Conservation (phyloP, 1,284 basidiomycete genomes). For the Retiboletus flavoniger region DNA sequence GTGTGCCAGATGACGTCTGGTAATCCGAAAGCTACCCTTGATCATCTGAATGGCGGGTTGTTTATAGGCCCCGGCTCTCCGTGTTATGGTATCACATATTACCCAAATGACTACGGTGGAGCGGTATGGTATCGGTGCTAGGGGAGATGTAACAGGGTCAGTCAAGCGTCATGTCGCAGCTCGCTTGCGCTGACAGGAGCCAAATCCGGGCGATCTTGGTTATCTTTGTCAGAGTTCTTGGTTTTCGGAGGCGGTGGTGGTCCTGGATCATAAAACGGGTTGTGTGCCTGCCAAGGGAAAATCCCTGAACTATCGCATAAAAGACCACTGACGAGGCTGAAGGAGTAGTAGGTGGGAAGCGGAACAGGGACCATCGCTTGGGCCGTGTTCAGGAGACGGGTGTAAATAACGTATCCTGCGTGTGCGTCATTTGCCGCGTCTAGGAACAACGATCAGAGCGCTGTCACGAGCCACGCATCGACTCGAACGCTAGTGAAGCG, state of each 20-base stretch:
- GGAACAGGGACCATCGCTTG: slow-evolving; percentile 41
- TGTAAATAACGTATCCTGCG: slow-evolving; percentile 54
- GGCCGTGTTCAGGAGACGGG: slow-evolving; percentile 43
- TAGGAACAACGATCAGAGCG: slow-evolving; percentile 29
- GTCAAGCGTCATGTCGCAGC: neutral
- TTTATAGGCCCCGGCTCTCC: neutral
- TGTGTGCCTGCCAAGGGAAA: slow-evolving; percentile 51
- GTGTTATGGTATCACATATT: neutral
- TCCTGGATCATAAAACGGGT: slow-evolving; percentile 69
- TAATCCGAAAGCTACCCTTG: neutral
- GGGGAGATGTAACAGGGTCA: neutral
- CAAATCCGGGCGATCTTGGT: neutral
- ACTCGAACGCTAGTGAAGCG: neutral
- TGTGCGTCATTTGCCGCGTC: slow-evolving; percentile 75
- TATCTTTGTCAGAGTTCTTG: slow-evolving; percentile 25
- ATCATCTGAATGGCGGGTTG: neutral
- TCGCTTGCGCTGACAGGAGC: neutral
- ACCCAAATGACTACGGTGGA: neutral
- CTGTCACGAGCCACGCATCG: neutral
- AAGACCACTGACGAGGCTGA: slow-evolving; percentile 49
- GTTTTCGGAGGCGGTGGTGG: slow-evolving; percentile 50
- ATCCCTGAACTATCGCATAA: slow-evolving; percentile 39
- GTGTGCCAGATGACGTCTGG: neutral
- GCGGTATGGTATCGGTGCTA: neutral
- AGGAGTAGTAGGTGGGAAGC: slow-evolving; percentile 51